These are phyloP conservation scores for Suillus subluteus DNA, from an alignment of 768 basidiomycete genomes.

Conservation along the genomic window DNA sequence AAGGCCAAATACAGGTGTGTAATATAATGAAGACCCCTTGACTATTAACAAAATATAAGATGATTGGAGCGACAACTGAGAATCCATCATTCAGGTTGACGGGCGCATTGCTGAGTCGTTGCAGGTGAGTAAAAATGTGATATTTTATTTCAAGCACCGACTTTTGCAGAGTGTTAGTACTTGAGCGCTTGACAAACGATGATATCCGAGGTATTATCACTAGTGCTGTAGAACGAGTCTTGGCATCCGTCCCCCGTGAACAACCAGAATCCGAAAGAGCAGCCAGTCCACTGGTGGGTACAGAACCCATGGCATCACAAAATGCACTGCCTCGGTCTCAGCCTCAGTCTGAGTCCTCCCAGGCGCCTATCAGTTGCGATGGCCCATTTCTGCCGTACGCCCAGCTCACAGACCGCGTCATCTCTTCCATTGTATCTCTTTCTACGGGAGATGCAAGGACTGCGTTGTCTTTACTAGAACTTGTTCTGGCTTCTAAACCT, in stretches of 20 bases:
- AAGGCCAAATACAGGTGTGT: constrained; percentile 67
- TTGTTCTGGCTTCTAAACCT: constrained; percentile 54
- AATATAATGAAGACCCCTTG: constrained; percentile 6
- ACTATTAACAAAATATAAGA: constrained; percentile 33
- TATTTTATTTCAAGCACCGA: constrained; percentile 19
- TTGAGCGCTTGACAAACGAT: constrained; percentile 66
- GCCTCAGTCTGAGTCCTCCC: constrained; percentile 21
- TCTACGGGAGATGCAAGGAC: constrained; percentile 75
- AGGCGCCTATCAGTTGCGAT: constrained; percentile 18
- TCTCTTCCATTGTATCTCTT: constrained; percentile 53
- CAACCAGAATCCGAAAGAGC: background rate
- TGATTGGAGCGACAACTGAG: constrained; percentile 87
- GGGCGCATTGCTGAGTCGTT: constrained; percentile 72
- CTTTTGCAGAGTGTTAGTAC: constrained; percentile 66
- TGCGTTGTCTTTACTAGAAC: constrained; percentile 76
- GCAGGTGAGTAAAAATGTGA: constrained; percentile 54
- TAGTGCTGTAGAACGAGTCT: constrained; percentile 50
- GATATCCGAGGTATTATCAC: constrained; percentile 62
- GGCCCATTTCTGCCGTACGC: constrained; percentile 31
- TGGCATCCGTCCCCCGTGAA: constrained; percentile 16
- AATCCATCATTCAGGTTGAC: constrained; percentile 88
- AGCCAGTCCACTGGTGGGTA: constrained; percentile 8
- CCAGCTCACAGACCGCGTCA: constrained; percentile 50
- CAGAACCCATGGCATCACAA: constrained; percentile 22
- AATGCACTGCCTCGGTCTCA: constrained; percentile 15